phyloP scores from a whole-genome alignment of 2,329 filamentous ascomycete species.

The Intubia oerlemansii region DNA sequence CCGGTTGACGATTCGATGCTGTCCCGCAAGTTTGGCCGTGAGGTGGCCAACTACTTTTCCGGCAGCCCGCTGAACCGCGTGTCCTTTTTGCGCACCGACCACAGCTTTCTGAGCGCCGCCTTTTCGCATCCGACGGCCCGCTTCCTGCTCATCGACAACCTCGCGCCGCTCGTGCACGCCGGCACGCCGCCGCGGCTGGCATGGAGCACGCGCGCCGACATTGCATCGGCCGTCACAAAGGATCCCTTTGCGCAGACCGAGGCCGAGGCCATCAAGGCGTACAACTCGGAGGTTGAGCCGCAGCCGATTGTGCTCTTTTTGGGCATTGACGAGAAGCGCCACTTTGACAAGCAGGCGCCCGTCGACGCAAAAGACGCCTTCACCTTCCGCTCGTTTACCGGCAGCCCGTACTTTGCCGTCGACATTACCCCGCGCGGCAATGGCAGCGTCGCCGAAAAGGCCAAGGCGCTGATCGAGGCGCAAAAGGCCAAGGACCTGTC shows the following conservation, averaged over 20 bases:
- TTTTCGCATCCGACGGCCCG: conserved; percentile 41
- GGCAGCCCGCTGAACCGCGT: conserved; percentile 60
- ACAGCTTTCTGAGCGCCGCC: conserved; percentile 46
- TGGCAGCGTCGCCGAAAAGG: conserved; percentile 36
- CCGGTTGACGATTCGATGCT: conserved; percentile 42
- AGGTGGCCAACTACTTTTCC: conserved; percentile 69
- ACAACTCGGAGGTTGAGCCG: conserved; percentile 43
- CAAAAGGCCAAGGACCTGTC: conserved; percentile 37
- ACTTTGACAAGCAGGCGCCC: conserved; percentile 13
- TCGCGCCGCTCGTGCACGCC: conserved; percentile 48
- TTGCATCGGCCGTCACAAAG: conserved; percentile 46
- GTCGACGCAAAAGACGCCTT: too few relatives aligned
- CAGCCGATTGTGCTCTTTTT: conserved; percentile 62
- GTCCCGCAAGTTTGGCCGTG: conserved; percentile 54
- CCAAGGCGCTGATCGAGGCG: conserved; percentile 27
- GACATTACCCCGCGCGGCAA: conserved; percentile 53
- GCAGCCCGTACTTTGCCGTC: conserved; percentile 71
- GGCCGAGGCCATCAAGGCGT: conserved; percentile 48
- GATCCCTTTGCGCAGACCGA: conserved; percentile 54
- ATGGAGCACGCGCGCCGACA: conserved; percentile 45
- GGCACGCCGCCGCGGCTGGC: conserved; percentile 26
- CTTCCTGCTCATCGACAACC: conserved; percentile 61
- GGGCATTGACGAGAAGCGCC: conserved; percentile 47
- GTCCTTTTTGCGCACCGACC: conserved; percentile 53
- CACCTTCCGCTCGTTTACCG: conserved; percentile 48